phyloP scores from a whole-genome alignment of 1,139 yeast genomes.

The Taphrina deformans region DNA sequence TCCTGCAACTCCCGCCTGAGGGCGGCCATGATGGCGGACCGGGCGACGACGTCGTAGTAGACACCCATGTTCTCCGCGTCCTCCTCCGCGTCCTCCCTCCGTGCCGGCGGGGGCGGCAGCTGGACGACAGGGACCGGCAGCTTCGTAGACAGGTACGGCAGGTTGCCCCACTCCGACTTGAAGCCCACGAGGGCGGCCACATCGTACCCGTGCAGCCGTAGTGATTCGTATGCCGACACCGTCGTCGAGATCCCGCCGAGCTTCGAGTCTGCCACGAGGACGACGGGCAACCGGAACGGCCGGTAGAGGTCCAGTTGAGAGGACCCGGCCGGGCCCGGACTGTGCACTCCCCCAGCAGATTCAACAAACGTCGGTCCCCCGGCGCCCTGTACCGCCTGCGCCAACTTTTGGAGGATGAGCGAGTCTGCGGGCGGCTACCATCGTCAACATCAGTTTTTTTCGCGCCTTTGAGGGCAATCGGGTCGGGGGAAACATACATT shows the following conservation, averaged over 20 bases:
- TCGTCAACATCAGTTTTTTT: background rate
- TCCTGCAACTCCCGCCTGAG: slow-evolving; percentile 36
- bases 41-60: slow-evolving; percentile 39
- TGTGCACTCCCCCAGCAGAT: slow-evolving; percentile 44
- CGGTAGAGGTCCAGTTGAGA: slow-evolving; percentile 42
- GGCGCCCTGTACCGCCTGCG: background rate
- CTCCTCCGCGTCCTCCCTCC: slow-evolving; percentile 14
- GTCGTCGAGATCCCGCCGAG: slow-evolving; percentile 44
- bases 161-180: slow-evolving; percentile 39
- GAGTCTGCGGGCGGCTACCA: slow-evolving; percentile 19
- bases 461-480: too few species aligned
- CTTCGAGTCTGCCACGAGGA: slow-evolving; percentile 42
- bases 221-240: slow-evolving; percentile 42
- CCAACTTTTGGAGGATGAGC: slow-evolving; percentile 12
- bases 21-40: slow-evolving; percentile 30
- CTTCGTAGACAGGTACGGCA: slow-evolving; percentile 40
- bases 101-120: slow-evolving; percentile 39
- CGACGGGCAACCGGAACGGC: slow-evolving; percentile 42
- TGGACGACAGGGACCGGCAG: slow-evolving; percentile 35
- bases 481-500: slow-evolving; percentile 17
- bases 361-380: slow-evolving; percentile 39
- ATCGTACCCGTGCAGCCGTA: slow-evolving; percentile 42
- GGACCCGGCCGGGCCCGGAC: slow-evolving; percentile 42
- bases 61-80: slow-evolving; percentile 39
- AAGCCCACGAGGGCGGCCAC: slow-evolving; percentile 40